Percentiles rank a stretch among this genome's conserved stretches.
Conservation (phyloP, 257 asterid species). For the Nicotiana tomentosiformis region DNA sequence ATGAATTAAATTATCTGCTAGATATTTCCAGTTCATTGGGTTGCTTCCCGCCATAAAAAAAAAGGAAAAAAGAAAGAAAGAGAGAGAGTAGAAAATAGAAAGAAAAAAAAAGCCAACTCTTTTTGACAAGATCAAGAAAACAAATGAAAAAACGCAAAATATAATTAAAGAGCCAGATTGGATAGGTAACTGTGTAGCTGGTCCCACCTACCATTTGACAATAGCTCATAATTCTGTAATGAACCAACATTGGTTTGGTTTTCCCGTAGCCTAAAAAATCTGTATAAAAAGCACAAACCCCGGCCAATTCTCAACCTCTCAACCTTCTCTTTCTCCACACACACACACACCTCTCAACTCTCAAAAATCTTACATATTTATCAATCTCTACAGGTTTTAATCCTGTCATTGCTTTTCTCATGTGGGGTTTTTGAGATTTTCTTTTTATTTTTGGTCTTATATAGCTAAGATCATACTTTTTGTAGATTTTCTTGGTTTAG, state of each 20-base stretch:
- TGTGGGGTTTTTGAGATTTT: not conserved
- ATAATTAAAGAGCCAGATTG: not conserved
- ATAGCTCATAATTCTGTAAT: not conserved
- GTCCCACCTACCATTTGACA: not conserved
- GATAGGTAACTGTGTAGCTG: not conserved
- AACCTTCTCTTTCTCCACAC: not conserved
- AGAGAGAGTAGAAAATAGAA: not conserved
- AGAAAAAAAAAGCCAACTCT: not conserved
- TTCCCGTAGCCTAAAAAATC: not conserved
- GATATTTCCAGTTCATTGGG: not conserved
- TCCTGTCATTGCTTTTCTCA: not conserved
- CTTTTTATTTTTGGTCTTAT: not conserved
- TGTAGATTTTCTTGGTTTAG: not conserved
- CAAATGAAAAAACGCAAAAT: not conserved
- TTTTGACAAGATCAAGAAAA: not conserved
- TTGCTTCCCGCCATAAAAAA: conserved; percentile 10
- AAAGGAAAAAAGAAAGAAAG: not conserved
- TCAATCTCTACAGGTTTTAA: not conserved
- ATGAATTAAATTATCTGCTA: not conserved
- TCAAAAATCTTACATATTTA: not conserved
- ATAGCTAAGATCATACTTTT: not conserved
- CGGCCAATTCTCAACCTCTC: not conserved
- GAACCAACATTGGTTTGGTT: not conserved
- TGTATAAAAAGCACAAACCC: not conserved
- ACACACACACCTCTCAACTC: not conserved